Evolutionary conservation across 1,139 yeast genomes (phyloP).

Genomic region (Yarrowia galli): DNA sequence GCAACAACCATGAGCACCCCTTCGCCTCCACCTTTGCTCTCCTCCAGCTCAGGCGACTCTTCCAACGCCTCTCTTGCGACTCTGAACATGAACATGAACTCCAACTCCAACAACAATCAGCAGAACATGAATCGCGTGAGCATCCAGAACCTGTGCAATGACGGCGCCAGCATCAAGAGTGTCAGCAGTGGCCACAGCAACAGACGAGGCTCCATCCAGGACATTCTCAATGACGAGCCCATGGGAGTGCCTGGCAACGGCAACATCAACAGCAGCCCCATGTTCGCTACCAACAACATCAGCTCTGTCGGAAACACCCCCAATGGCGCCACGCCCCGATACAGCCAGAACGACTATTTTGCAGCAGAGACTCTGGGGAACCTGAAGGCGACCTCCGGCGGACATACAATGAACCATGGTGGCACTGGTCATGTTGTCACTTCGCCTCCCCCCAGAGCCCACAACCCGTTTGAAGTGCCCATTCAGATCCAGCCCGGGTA

Average conservation of each 20-base stretch:
- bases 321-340: not conserved
- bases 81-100: conserved; percentile 4
- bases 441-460: conserved; percentile 7
- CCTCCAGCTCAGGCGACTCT: conserved; percentile 34
- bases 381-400: conserved; percentile 2
- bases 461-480: conserved; percentile 27
- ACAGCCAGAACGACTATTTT: conserved; percentile 16
- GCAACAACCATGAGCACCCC: conserved; percentile 18
- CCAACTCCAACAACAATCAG: not conserved
- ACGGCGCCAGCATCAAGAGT: conserved; percentile 11
- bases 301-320: not conserved
- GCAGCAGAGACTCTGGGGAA: conserved; percentile 31
- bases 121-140: conserved; percentile 7
- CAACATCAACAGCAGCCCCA: not conserved
- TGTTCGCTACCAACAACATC: not conserved
- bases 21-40: conserved; percentile 26
- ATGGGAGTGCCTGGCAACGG: not conserved
- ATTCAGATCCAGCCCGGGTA: conserved; percentile 34
- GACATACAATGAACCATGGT: not conserved
- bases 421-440: not conserved
- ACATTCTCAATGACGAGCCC: conserved; percentile 32
- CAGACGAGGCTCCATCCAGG: conserved; percentile 32
- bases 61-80: conserved; percentile 34
- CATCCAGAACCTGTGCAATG: conserved; percentile 34
- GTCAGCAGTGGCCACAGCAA: conserved; percentile 11